Percentiles rank a stretch among this genome's conserved stretches.
phyloP scores from a whole-genome alignment of 1,284 basidiomycete genomes.

The Leucoagaricus sp. region DNA sequence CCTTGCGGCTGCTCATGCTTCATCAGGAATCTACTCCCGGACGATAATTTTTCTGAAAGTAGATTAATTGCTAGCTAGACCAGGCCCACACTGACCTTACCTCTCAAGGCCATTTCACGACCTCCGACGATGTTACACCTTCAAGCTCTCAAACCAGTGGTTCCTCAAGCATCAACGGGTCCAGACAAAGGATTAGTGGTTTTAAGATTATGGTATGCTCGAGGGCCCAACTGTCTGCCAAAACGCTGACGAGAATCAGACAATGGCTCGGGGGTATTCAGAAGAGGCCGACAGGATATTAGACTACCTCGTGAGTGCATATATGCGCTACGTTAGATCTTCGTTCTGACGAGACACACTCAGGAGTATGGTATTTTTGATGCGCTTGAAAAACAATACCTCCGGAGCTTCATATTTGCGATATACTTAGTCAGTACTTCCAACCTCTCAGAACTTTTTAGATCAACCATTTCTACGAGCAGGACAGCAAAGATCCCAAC shows the following conservation, averaged over 20 bases:
- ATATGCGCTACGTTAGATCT: slow-evolving; percentile 14
- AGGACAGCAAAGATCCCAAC: slow-evolving; percentile 79
- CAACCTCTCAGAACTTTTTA: background rate
- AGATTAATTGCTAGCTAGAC: slow-evolving; percentile 16
- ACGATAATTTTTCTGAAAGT: slow-evolving; percentile 81
- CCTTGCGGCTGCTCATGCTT: slow-evolving; percentile 9
- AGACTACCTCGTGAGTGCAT: slow-evolving; percentile 64
- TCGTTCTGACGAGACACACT: slow-evolving; percentile 2
- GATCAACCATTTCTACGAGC: background rate
- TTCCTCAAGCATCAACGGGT: slow-evolving; percentile 32
- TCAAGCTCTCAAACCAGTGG: slow-evolving; percentile 35
- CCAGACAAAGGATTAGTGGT: slow-evolving; percentile 43
- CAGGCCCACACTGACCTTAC: background rate
- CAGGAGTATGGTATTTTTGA: slow-evolving; percentile 83
- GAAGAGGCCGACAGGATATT: slow-evolving; percentile 79
- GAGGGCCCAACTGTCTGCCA: background rate
- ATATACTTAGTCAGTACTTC: slow-evolving; percentile 66
- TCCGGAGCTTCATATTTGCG: slow-evolving; percentile 79
- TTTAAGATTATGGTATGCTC: slow-evolving; percentile 51
- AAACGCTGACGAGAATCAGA: slow-evolving; percentile 37
- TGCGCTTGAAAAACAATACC: slow-evolving; percentile 73
- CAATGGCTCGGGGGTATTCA: slow-evolving; percentile 72
- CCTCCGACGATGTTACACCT: slow-evolving; percentile 46
- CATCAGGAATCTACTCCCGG: slow-evolving; percentile 67
- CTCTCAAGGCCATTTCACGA: slow-evolving; percentile 52